Base-by-base conservation (phyloP, 129 eudicot species). In the Chrysanthemum makinoi region DNA sequence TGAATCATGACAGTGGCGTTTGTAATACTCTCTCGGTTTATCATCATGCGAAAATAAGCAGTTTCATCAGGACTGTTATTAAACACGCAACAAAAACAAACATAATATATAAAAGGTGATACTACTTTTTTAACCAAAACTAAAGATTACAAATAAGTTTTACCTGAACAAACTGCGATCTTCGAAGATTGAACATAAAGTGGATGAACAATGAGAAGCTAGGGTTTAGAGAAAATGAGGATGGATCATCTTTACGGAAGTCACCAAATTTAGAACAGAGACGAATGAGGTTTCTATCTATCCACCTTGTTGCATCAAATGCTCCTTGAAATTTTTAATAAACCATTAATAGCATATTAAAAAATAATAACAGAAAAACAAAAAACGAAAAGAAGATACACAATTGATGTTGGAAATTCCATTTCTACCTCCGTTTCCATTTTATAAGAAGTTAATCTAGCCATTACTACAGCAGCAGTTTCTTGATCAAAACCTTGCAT, bases 401-500 rank as follows among this genome's bases (percentile, higher is more conserved):
- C 39, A 7, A 58, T 22, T 11, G 24, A 53, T 26, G 47, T 35
- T 17, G 60, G 7, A 72, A 63, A 54, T 43, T 63, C 57, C 35
- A 58, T 44, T 39, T 39, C 43, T 86, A 92, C 98, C 96, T 92
- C 98, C 66, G 80, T 81, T 70, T 92, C 98, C 98, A 92, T 92
- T 71, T 92, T 92, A 70, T 84, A 77, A 47, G 97, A 91, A 73
- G 90, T 83, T 58, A 86, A 81, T 86, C 97, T 84, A 55, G 88
- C 95, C 85, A 89, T 79, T 60, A 92, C 98, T 61, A 92, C 98
- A 19, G 98, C 91, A 66, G 98, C 98, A 66, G 90, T 80, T 73
- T 92, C 98, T 74, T 92, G 98, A 89, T 92, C 98, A 83, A 92
- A 92, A 65, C 98, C 98, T 83, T 89, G 95, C 72, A 92, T 79